phyloP scores from a whole-genome alignment of 108 stramenopile species.

The Thalassiosira profunda region DNA sequence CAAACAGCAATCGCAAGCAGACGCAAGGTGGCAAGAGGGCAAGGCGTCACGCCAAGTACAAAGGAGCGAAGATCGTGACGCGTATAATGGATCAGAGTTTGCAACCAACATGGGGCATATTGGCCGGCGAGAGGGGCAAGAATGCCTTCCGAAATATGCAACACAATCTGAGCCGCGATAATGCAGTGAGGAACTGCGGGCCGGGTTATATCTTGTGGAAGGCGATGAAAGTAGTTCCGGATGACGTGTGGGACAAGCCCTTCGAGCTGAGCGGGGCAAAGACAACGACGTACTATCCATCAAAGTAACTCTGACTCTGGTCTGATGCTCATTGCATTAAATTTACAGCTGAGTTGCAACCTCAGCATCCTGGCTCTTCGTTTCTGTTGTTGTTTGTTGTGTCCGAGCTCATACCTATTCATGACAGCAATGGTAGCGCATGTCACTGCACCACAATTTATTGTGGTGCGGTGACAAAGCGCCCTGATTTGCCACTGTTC shows the following conservation, averaged over 20 bases:
- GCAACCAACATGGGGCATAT: slow-evolving; percentile 63
- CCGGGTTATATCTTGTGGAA: slow-evolving; percentile 64
- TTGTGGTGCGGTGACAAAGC: background rate
- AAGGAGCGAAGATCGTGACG: slow-evolving; percentile 49
- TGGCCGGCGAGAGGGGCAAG: slow-evolving; percentile 50
- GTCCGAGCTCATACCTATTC: too few species aligned
- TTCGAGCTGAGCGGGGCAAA: slow-evolving; percentile 14
- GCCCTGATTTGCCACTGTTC: background rate
- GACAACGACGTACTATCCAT: slow-evolving; percentile 15
- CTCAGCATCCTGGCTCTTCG: too few species aligned
- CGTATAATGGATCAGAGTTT: slow-evolving; percentile 53
- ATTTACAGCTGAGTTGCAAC: too few species aligned
- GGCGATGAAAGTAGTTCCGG: slow-evolving; percentile 49
- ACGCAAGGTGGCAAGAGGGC: slow-evolving; percentile 13
- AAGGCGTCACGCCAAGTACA: slow-evolving; percentile 17
- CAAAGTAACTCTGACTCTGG: slow-evolving; percentile 5
- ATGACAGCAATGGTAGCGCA: too few species aligned
- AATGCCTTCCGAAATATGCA: slow-evolving; percentile 42
- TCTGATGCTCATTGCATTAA: too few species aligned
- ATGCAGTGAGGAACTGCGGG: slow-evolving; percentile 67
- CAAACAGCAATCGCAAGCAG: background rate
- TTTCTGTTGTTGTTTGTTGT: too few species aligned
- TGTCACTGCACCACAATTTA: background rate
- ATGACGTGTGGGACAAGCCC: slow-evolving; percentile 32
- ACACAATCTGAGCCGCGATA: slow-evolving; percentile 54